Conservation (phyloP, 108 stramenopile genomes). For the Parmales sp. region DNA sequence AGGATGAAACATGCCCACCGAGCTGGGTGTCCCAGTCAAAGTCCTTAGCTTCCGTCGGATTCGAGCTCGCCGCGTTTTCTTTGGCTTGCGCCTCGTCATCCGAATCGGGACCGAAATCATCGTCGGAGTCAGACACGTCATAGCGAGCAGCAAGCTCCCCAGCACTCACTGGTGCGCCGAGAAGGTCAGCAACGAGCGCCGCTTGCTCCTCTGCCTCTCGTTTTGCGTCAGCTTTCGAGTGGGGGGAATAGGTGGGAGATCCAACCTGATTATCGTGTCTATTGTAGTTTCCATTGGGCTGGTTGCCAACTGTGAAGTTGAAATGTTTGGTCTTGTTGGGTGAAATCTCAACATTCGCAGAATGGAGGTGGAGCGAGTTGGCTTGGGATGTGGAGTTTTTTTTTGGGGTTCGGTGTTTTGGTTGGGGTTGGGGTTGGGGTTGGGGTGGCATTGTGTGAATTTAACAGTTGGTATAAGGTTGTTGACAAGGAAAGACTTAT, state of each 20-base stretch:
- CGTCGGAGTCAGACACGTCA: not conserved
- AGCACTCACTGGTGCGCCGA: not conserved
- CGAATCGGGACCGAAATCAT: not conserved
- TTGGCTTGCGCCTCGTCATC: not conserved
- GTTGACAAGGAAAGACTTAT: not conserved
- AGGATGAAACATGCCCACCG: not conserved
- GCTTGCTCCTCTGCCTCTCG: not conserved
- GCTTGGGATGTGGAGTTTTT: not conserved
- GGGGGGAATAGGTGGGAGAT: not conserved
- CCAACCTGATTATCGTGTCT: not conserved
- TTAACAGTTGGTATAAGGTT: not conserved
- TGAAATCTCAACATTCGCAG: not conserved
- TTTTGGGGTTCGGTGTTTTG: not conserved
- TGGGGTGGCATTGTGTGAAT: no score
- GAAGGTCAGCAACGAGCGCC: not conserved
- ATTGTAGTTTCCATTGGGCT: not conserved
- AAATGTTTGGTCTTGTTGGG: not conserved
- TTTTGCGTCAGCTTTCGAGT: not conserved
- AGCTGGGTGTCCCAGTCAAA: slow-evolving; percentile 1
- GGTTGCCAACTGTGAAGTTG: not conserved
- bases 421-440: no score
- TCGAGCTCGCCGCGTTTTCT: not conserved
- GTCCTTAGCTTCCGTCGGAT: not conserved
- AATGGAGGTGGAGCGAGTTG: not conserved
- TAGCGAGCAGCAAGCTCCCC: slow-evolving; percentile 1